Conservation (phyloP, 495 filamentous ascomycete genomes). For the Emericellopsis terricola region DNA sequence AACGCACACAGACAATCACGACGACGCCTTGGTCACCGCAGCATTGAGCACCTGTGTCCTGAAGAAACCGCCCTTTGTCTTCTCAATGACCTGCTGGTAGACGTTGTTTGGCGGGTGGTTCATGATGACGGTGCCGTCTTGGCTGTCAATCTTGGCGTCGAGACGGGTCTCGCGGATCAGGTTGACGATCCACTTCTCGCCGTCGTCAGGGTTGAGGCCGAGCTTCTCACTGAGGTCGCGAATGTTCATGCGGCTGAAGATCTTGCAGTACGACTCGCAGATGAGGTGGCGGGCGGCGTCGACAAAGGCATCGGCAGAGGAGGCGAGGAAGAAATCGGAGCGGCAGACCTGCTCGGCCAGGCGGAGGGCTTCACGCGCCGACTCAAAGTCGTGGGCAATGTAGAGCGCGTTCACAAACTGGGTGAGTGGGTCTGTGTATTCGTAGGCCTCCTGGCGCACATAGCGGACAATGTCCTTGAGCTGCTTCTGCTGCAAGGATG, state of each 20-base stretch:
- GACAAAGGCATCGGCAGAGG: constrained; percentile 73
- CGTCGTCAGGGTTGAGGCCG: constrained; percentile 78
- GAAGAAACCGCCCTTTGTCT: constrained; percentile 90
- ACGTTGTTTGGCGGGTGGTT: constrained; percentile 96
- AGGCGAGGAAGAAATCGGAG: constrained; percentile 87
- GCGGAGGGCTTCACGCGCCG: constrained; percentile 79
- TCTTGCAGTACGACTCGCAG: constrained; percentile 98
- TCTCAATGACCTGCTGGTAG: constrained; percentile 97
- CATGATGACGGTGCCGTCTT: constrained; percentile 97
- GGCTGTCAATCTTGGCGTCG: constrained; percentile 97
- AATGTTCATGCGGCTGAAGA: constrained; percentile 94
- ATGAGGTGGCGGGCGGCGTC: constrained; percentile 90
- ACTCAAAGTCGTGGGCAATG: constrained; percentile 97
- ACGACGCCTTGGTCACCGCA: constrained; percentile 24
- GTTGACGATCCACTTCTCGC: constrained; percentile 99
- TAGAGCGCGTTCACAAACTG: constrained; percentile 92
- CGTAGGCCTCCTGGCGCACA: constrained; percentile 89
- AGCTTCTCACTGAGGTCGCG: constrained; percentile 85
- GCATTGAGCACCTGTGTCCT: constrained; percentile 57
- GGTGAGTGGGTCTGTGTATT: constrained; percentile 91
- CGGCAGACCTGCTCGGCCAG: constrained; percentile 85
- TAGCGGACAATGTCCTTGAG: constrained; percentile 90
- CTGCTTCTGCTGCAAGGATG: constrained; percentile 86
- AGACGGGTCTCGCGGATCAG: constrained; percentile 92
- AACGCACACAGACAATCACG: too few species aligned